phyloP scores from a whole-genome alignment of 2,329 filamentous ascomycete genomes.

The Verticillium isaacii region DNA sequence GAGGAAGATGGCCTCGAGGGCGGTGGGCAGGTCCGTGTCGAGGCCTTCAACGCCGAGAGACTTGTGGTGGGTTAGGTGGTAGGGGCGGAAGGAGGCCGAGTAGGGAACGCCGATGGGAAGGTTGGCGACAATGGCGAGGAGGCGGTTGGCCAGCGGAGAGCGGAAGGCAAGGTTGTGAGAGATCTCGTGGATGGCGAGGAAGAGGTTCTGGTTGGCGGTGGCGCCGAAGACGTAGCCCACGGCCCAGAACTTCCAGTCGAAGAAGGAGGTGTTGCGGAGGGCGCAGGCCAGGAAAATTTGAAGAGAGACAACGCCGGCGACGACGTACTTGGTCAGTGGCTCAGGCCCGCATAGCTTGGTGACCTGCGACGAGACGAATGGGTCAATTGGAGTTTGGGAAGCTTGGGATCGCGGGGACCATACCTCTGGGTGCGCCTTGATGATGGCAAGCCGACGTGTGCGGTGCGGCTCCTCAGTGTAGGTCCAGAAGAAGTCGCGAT shows the following conservation, averaged over 20 bases:
- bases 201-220: slow-evolving; percentile 96
- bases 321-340: slow-evolving; percentile 91
- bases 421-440: slow-evolving; percentile 97
- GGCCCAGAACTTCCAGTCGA: slow-evolving; percentile 79
- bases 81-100: slow-evolving; percentile 92
- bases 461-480: slow-evolving; percentile 98
- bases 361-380: slow-evolving; percentile 51
- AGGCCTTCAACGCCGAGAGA: slow-evolving; percentile 93
- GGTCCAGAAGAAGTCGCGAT: slow-evolving; percentile 88
- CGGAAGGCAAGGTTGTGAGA: slow-evolving; percentile 95
- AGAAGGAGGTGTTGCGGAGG: slow-evolving; percentile 71
- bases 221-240: slow-evolving; percentile 90
- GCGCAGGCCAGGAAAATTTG: slow-evolving; percentile 75
- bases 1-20: slow-evolving; percentile 85
- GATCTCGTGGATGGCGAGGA: slow-evolving; percentile 98
- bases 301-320: slow-evolving; percentile 74
- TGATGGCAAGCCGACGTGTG: slow-evolving; percentile 85
- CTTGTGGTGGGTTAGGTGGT: slow-evolving; percentile 98
- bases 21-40: slow-evolving; percentile 91
- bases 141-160: slow-evolving; percentile 71
- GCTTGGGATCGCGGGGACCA: slow-evolving; percentile 11
- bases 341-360: slow-evolving; percentile 96
- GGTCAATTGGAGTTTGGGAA: background rate
- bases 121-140: slow-evolving; percentile 91
- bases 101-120: slow-evolving; percentile 94